Percentiles rank a stretch among this genome's conserved stretches.
Evolutionary conservation across 495 filamentous ascomycete genomes (phyloP).

Genomic region (Chaetomidium leptoderma): DNA sequence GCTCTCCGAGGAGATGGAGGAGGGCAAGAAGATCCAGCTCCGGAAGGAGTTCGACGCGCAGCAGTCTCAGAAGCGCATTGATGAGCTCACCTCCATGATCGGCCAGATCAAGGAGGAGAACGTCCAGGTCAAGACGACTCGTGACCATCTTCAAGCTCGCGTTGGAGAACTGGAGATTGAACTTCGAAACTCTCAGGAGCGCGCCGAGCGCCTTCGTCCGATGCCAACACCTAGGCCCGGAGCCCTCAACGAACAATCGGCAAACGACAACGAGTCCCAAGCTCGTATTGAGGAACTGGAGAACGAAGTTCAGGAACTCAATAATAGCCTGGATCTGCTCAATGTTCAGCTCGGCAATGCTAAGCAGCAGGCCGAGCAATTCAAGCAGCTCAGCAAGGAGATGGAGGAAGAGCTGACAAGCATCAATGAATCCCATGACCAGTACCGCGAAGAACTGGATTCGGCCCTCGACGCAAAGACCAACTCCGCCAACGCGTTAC

Average conservation of each 20-base stretch:
- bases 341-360: conserved; percentile 72
- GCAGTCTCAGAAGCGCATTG: conserved; percentile 80
- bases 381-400: conserved; percentile 79
- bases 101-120: conserved; percentile 76
- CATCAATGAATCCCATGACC: conserved; percentile 74
- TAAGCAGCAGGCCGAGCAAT: conserved; percentile 75
- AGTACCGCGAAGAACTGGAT: conserved; percentile 82
- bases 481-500: conserved; percentile 67
- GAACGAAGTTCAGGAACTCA: conserved; percentile 77
- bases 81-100: conserved; percentile 78
- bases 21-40: conserved; percentile 68
- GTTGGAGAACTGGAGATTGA: conserved; percentile 87
- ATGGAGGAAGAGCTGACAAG: conserved; percentile 85
- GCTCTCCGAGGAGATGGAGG: conserved; percentile 77
- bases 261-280: conserved; percentile 48
- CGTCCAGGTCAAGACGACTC: conserved; percentile 72
- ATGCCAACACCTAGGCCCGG: conserved; percentile 57
- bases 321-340: conserved; percentile 70
- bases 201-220: conserved; percentile 70
- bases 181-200: conserved; percentile 81
- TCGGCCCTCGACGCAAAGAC: conserved; percentile 67
- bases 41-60: conserved; percentile 84
- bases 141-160: conserved; percentile 79
- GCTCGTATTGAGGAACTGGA: conserved; percentile 79
- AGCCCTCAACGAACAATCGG: conserved; percentile 42